Percentiles rank a stretch among this genome's conserved stretches.
Conservation (phyloP, 2,329 filamentous ascomycete species). For the Rhexocercosporidium sp. region DNA sequence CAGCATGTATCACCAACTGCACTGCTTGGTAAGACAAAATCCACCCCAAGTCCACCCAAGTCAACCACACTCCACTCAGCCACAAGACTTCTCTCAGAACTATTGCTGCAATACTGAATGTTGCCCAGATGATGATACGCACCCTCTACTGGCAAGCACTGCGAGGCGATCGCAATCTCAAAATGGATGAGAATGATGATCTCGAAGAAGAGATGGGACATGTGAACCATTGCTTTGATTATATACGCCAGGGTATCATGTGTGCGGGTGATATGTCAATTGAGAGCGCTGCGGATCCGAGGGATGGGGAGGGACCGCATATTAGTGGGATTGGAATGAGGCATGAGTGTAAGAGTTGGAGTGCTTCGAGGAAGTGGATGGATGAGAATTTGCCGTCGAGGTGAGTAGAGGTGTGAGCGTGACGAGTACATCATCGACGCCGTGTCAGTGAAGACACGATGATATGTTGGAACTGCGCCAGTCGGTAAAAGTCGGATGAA, state of each 20-base stretch:
- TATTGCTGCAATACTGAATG: no score
- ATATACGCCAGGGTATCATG: slow-evolving; percentile 27
- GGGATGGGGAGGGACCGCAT: neutral
- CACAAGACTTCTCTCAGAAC: neutral
- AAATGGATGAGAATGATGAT: neutral
- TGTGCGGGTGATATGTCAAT: slow-evolving; percentile 27
- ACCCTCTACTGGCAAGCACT: slow-evolving; percentile 4
- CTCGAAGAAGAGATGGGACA: slow-evolving; percentile 12
- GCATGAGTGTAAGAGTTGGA: slow-evolving; percentile 17
- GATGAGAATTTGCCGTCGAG: neutral
- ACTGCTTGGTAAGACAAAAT: slow-evolving; percentile 22
- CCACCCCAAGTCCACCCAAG: neutral
- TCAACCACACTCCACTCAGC: no score
- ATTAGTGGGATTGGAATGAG: slow-evolving; percentile 12
- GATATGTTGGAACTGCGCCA: no score
- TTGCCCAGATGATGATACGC: neutral
- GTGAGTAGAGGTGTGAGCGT: neutral
- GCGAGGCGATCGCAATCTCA: neutral
- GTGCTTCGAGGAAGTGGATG: neutral
- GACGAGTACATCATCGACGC: no score
- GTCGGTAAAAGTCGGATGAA: no score
- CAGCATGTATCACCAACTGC: slow-evolving; percentile 21
- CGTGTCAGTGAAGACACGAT: no score
- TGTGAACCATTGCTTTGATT: slow-evolving; percentile 26
- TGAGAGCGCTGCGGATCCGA: neutral